Evolutionary conservation across 2,329 filamentous ascomycete species (phyloP), one percentile per base, ranked within the genome.

Genomic region (Neofusicoccum kwambonambiense): DNA sequence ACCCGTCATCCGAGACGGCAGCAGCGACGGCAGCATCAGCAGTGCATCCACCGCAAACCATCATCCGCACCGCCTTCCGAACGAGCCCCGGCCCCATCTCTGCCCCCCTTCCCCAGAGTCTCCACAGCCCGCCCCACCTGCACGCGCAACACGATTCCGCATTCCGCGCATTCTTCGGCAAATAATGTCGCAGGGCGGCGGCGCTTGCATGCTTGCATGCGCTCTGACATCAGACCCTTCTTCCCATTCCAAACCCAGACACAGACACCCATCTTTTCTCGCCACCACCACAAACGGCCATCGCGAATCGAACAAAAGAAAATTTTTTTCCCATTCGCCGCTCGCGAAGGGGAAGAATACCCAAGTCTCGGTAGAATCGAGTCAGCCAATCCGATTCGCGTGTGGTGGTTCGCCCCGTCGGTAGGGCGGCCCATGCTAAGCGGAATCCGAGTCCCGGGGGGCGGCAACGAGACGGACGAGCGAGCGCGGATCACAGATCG

Each of bases 41-140:
- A 7, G 15, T 13, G 41, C 7, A 2, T 17, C 15, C n/a, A 8
- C 13, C 56, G 56, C 56, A 60, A 60, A 47, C 56, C 56, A 60
- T 47, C 41, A 45, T 60, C 56, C 56, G 56, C 42, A 47, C 52
- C 41, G 41, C 52, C 41, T 57, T 44, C 41, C 41, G 41, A 44
- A 17, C 37, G 27, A 31, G 27, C 13, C 37, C 9, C 37, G 37
- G 37, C 8, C 7, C 7, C 41, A 44, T 17, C 6, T 15, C 12
- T 17, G 15, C n/a, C 12, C 15, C 15, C 15, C n/a, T 44, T 44
- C 27, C 27, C 27, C 27, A 31, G 27, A 31, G 27, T 44, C 41
- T 13, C 41, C 41, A 44, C 41, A 44, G n/a, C 15, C 50, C n/a
- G 52, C 52, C 52, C 52, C 52, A 58, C 54, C 54, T 34, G 11